A percentile compares a stretch with the other conserved stretches of the same genome.
These are phyloP conservation scores for Beauveria sp. DNA, from an alignment of 2,329 filamentous ascomycete species.

Conservation along the genomic window DNA sequence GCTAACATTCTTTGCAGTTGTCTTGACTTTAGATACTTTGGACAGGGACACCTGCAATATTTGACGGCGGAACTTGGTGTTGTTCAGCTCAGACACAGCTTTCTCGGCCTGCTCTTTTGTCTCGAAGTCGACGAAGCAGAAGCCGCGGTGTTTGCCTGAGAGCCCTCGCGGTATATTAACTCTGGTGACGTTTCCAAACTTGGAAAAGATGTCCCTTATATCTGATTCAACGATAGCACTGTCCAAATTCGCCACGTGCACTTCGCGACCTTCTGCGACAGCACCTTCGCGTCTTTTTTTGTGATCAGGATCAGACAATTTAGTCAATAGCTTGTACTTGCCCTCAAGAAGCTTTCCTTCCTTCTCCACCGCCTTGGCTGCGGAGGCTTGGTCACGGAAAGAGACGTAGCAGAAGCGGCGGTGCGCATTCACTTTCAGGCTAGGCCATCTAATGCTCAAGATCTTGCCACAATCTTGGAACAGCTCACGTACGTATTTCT, in stretches of 20 bases:
- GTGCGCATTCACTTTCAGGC: conserved; percentile 78
- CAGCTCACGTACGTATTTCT: conserved; percentile 58
- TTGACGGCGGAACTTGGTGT: conserved; percentile 60
- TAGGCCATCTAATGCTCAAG: conserved; percentile 80
- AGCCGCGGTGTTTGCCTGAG: conserved; percentile 64
- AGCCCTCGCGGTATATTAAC: conserved; percentile 64
- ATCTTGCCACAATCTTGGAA: conserved; percentile 75
- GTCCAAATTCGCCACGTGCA: conserved; percentile 68
- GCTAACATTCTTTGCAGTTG: conserved; percentile 38
- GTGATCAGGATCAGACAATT: conserved; percentile 74
- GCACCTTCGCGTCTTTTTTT: conserved; percentile 76
- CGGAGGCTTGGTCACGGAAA: conserved; percentile 64
- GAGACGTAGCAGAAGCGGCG: conserved; percentile 94
- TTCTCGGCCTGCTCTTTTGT: conserved; percentile 60
- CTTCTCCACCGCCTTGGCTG: conserved; percentile 63
- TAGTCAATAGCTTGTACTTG: conserved; percentile 61
- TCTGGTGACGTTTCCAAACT: conserved; percentile 67
- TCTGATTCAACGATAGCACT: conserved; percentile 57
- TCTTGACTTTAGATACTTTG: conserved; percentile 48
- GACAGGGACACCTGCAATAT: conserved; percentile 60
- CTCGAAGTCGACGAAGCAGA: conserved; percentile 71
- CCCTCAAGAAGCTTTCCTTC: conserved; percentile 64
- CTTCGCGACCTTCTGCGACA: conserved; percentile 77
- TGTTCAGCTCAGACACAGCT: conserved; percentile 61
- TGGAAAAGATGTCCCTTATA: conserved; percentile 61